These are phyloP conservation scores for Aspergillus homomorphus DNA, from an alignment of 495 filamentous ascomycete species.

Conservation along the genomic window DNA sequence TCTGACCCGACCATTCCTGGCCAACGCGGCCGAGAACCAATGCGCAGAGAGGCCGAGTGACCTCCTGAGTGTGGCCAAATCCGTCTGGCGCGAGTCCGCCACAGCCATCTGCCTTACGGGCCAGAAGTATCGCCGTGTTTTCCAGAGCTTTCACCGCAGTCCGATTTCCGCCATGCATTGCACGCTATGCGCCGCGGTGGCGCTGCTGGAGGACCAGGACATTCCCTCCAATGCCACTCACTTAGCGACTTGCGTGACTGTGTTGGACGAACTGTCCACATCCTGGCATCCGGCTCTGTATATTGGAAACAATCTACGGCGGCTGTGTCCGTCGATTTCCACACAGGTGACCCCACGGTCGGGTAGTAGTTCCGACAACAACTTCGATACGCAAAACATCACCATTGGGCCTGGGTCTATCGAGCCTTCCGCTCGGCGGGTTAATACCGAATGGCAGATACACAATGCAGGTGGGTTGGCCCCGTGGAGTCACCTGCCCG, in stretches of 20 bases:
- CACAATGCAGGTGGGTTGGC: not conserved
- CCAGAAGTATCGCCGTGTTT: constrained; percentile 28
- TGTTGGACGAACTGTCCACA: constrained; percentile 12
- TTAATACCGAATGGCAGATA: not conserved
- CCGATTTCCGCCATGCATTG: constrained; percentile 30
- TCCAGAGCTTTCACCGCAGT: constrained; percentile 30
- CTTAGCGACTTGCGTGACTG: constrained; percentile 11
- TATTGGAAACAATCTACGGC: constrained; percentile 8
- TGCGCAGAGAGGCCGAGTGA: not conserved
- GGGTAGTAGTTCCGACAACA: not conserved
- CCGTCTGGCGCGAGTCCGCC: constrained; percentile 19
- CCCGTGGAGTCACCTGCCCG: constrained; percentile 4
- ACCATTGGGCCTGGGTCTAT: not conserved
- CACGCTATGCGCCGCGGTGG: constrained; percentile 25
- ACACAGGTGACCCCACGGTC: not conserved
- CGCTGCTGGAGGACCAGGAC: constrained; percentile 4
- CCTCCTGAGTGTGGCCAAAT: constrained; percentile 5
- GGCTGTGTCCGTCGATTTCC: constrained; percentile 2
- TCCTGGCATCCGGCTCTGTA: constrained; percentile 11
- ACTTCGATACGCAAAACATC: not conserved
- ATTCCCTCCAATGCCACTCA: constrained; percentile 2
- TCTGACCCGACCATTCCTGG: constrained; percentile 4
- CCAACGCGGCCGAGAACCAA: not conserved
- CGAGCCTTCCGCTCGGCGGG: not conserved
- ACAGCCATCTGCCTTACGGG: constrained; percentile 20